A percentile compares a stretch with the other conserved stretches of the same genome.
Conservation (phyloP, 169 alveolate species). For the Plasmodium fragile region DNA sequence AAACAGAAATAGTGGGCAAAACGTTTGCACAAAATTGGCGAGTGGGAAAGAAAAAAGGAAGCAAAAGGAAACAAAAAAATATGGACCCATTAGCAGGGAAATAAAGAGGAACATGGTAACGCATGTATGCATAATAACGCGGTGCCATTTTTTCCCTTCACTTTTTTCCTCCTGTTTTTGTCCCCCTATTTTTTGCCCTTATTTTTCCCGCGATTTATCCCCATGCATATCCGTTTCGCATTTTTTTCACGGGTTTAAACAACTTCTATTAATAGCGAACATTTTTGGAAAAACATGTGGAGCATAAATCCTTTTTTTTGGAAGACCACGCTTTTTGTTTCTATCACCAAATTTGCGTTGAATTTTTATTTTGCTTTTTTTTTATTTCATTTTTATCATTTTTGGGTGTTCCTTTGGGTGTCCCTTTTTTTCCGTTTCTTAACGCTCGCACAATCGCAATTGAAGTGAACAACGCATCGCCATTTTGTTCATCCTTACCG, state of each 20-base stretch:
- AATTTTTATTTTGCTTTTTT: not conserved
- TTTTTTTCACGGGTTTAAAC: not conserved
- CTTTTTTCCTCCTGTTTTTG: not conserved
- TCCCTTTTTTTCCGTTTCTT: not conserved
- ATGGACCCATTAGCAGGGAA: not conserved
- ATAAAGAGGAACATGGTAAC: not conserved
- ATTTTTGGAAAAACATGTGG: not conserved
- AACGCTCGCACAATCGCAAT: not conserved
- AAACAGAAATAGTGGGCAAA: not conserved
- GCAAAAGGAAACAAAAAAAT: not conserved
- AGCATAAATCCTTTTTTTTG: not conserved
- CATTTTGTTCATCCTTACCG: slow-evolving; percentile 19
- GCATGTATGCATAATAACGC: not conserved
- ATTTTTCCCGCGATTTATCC: not conserved
- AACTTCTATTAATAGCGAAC: slow-evolving; percentile 3
- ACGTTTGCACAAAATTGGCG: not conserved
- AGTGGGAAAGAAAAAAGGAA: not conserved
- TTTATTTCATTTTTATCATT: not conserved
- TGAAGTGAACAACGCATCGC: not conserved
- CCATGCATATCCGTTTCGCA: not conserved
- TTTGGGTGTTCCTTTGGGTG: not conserved
- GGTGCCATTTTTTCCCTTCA: not conserved
- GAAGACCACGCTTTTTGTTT: not conserved
- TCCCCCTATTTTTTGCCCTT: not conserved
- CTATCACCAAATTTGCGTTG: not conserved